A percentile compares a stretch with the other conserved stretches of the same genome.
Evolutionary conservation across 2,329 filamentous ascomycete genomes (phyloP).

Genomic region (Boeremia exigua): DNA sequence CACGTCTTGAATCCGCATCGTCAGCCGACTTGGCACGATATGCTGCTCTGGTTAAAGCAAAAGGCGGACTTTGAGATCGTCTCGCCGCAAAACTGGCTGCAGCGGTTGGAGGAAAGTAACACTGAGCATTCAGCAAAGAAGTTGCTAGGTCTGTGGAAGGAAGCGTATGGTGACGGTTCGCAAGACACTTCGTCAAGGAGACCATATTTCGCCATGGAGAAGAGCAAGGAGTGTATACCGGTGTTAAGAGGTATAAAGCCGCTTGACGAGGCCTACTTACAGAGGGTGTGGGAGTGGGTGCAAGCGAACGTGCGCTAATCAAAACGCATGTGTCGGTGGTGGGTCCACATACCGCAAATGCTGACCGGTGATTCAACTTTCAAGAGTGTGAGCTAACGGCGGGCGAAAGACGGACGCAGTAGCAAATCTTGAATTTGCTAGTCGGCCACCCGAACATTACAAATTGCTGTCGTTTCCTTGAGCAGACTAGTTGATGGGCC

Average conservation of each 20-base stretch:
- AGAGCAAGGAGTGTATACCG: conserved; percentile 43
- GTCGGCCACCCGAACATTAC: too few species aligned
- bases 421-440: too few species aligned
- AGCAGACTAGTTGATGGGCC: too few species aligned
- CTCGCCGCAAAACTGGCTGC: conserved; percentile 50
- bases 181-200: conserved; percentile 4
- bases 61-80: conserved; percentile 51
- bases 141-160: conserved; percentile 59
- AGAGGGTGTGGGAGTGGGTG: conserved; percentile 53
- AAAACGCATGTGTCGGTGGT: background rate
- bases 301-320: conserved; percentile 25
- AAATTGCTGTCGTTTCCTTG: too few species aligned
- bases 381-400: background rate
- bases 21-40: conserved; percentile 53
- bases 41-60: conserved; percentile 55
- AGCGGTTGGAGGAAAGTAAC: conserved; percentile 45
- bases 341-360: conserved; percentile 12
- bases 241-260: conserved; percentile 47
- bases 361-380: conserved; percentile 23
- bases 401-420: background rate
- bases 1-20: conserved; percentile 58
- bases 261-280: conserved; percentile 53
- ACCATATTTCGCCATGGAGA: conserved; percentile 43
- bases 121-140: conserved; percentile 54
- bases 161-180: conserved; percentile 43